A percentile compares a stretch with the other conserved stretches of the same genome.
Conservation (phyloP, 805 yeast genomes). For the Yarrowia divulgata region DNA sequence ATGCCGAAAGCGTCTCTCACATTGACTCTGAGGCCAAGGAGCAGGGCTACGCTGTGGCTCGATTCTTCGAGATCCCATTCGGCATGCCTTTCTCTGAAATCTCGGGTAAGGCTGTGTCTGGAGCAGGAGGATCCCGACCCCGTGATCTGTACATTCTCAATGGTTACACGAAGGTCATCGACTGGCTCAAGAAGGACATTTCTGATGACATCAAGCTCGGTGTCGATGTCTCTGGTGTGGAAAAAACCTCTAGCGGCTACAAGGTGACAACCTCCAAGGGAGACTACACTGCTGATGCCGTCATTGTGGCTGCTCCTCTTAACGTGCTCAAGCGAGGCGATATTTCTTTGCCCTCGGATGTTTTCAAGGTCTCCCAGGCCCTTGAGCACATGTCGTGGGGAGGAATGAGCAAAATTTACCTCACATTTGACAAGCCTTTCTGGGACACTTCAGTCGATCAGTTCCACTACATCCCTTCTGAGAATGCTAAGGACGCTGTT, state of each 20-base stretch:
- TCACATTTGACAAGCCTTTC: constrained; percentile 47
- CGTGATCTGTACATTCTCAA: constrained; percentile 31
- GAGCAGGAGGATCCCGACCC: constrained; percentile 30
- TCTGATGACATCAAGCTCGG: constrained; percentile 39
- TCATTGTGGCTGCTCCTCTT: constrained; percentile 47
- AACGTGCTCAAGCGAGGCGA: constrained; percentile 46
- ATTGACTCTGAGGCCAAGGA: constrained; percentile 32
- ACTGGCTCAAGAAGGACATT: constrained; percentile 25
- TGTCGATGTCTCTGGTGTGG: constrained; percentile 41
- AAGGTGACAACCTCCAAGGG: constrained; percentile 38
- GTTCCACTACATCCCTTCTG: constrained; percentile 44
- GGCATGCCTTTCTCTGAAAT: constrained; percentile 22
- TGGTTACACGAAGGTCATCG: constrained; percentile 34
- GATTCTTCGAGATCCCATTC: constrained; percentile 29
- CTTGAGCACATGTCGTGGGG: constrained; percentile 46
- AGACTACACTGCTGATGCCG: constrained; percentile 45
- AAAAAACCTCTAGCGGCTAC: constrained; percentile 26
- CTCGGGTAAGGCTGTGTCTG: constrained; percentile 21
- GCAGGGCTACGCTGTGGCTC: constrained; percentile 30
- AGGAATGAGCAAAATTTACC: constrained; percentile 48
- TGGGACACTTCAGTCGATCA: constrained; percentile 48
- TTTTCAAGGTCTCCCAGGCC: constrained; percentile 42
- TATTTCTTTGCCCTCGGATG: constrained; percentile 45
- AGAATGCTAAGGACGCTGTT: constrained; percentile 41
- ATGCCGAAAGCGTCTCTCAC: constrained; percentile 42